Base-by-base conservation (phyloP, 257 asterid species). In the Lycium ferocissimum region DNA sequence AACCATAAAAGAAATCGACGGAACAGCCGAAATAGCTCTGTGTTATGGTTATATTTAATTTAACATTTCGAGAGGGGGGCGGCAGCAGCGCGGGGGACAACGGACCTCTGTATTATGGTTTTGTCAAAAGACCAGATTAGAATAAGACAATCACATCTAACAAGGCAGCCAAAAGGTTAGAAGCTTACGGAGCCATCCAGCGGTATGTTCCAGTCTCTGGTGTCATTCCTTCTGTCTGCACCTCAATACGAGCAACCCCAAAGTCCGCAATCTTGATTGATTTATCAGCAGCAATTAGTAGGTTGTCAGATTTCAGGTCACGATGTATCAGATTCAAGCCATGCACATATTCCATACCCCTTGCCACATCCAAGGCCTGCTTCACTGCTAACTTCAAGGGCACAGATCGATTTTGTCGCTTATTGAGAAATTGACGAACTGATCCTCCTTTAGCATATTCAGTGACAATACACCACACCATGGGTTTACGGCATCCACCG, bases 171-270 rank as follows among this genome's bases (percentile, higher is more conserved):
- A 83, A 87, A 6, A 43, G 54, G 33, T 9, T 40, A 80, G 84
- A 83, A 59, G 89, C 98, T 97, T 92, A 97, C 99, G 99, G 99
- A 62, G 99, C 99, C 99, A 96, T 96, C 99, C 99, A 96, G 65
- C 98, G 97, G 88, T 96, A 96, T 33, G 99, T 96, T 83, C 99
- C 99, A 7, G 99, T 96, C 87, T 96, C 99, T 22, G 99, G 99
- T 20, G 99, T 96, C 99, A 96, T 96, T 80, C 99, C 99, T 90
- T 96, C 98, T 12, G 99, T 95, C 93, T 95, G 96, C 83, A 95
- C 98, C 87, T 96, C 99, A 80, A 96, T 96, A 38, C 98, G 98
- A 67, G 99, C 99, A 57, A 96, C 98, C 67, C 99, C 99, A 87
- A 96, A 96, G 88, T 96, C 99, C 0, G 99, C 99, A 85, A 96